Base-by-base conservation (phyloP, 805 yeast genomes). In the Groenewaldozyma tartarivorans region DNA sequence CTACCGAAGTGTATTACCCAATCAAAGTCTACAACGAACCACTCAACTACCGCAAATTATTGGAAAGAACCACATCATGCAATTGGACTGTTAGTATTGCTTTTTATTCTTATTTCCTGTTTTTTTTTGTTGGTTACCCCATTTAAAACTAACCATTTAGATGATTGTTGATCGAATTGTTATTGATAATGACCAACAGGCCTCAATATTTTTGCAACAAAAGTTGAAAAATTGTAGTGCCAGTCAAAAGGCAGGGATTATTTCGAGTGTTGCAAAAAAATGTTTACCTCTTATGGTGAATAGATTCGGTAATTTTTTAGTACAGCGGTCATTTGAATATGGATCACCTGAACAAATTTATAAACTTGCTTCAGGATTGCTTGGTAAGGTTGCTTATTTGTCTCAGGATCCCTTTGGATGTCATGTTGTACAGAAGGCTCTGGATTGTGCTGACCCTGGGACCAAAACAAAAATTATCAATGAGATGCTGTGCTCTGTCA, bases 261-360 rank as follows among this genome's bases (percentile, higher is more conserved):
- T 59, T 16, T 51, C 46, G 11, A 56, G 57, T 2, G 58, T 65
- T 15, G 43, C 50, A 15, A 52, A 47, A 3, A 54, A 55, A 16
- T 50, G 56, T 4, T 50, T 50, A 34, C 46, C 40, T n/a, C 55
- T 66, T 13, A 64, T 66, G 65, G 42, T 53, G 20, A 65, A 66
- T 48, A 47, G 66, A 17, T 66, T 66, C 42, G 70, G 70, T 3
- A 66, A 66, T 48, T 66, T 66, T 38, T 53, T 66, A 7, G 59
- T 66, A 4, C 70, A 66, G 46, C 47, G 63, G 16, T 56, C 67
- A 49, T 55, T 66, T 9, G 68, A 65, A 40, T 56, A 54, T 19
- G 62, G 63, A 3, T 52, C 57, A 3, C 47, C 55, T 3, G 50
- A 48, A 20, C 58, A 60, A 32, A 46, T 60, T 26, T 44, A 47